These are phyloP conservation scores for Phytophthora sojae DNA, from an alignment of 352 stramenopile species.

Conservation along the genomic window DNA sequence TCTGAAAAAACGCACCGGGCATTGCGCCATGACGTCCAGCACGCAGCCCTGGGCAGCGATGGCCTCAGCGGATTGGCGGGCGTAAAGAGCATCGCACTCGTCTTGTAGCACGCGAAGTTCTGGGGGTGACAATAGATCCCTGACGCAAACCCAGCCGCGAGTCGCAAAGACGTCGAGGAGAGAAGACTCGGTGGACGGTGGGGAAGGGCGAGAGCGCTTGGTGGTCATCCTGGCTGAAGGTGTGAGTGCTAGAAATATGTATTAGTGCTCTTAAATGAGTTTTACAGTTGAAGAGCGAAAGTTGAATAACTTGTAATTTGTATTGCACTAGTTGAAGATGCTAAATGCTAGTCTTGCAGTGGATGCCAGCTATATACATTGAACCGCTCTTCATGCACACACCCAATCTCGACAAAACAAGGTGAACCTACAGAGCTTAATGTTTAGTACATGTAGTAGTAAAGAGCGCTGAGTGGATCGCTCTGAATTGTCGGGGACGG, in stretches of 20 bases:
- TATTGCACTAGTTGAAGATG: neutral
- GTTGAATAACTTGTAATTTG: neutral
- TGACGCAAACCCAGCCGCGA: constrained; percentile 36
- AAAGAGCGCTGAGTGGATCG: neutral
- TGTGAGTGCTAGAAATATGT: neutral
- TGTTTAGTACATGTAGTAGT: no score
- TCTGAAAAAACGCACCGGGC: constrained; percentile 42
- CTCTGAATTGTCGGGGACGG: neutral
- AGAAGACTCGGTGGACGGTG: neutral
- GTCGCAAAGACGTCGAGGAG: constrained; percentile 21
- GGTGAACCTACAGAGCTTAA: no score
- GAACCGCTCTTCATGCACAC: no score
- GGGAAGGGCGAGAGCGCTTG: constrained; percentile 8
- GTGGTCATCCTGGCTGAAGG: constrained; percentile 3
- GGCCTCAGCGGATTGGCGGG: constrained; percentile 18
- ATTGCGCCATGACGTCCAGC: constrained; percentile 66
- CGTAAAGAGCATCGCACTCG: constrained; percentile 42
- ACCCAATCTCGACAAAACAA: no score
- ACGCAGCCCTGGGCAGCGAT: constrained; percentile 55
- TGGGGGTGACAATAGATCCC: constrained; percentile 39
- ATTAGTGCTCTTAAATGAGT: neutral
- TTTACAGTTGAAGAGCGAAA: neutral
- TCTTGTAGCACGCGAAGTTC: constrained; percentile 49
- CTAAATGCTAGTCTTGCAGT: no score
- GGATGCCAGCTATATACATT: no score